Conservation (phyloP, 1,284 basidiomycete genomes). For the Pseudozyma hubeiensis region DNA sequence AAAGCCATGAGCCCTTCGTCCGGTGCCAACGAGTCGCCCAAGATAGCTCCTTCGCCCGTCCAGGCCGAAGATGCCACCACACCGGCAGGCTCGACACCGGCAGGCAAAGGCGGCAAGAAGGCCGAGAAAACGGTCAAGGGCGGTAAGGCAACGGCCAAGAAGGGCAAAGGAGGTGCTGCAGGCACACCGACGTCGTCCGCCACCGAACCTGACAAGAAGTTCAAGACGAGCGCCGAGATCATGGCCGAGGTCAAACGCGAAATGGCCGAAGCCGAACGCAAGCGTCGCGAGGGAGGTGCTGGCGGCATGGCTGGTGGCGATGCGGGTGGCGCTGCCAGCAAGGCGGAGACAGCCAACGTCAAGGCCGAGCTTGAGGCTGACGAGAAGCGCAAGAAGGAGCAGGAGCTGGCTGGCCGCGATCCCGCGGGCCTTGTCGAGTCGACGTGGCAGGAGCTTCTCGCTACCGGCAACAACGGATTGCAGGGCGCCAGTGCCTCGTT, state of each 20-base stretch:
- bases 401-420: slow-evolving; percentile 42
- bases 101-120: slow-evolving; percentile 52
- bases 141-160: slow-evolving; percentile 40
- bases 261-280: slow-evolving; percentile 56
- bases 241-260: slow-evolving; percentile 65
- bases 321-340: slow-evolving; percentile 29
- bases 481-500: slow-evolving; percentile 22
- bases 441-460: slow-evolving; percentile 55
- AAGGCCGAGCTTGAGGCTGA: slow-evolving; percentile 50
- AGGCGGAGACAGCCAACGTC: slow-evolving; percentile 35
- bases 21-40: slow-evolving; percentile 50
- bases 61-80: slow-evolving; percentile 46
- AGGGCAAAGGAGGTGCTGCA: slow-evolving; percentile 40
- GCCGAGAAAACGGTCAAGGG: slow-evolving; percentile 37
- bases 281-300: slow-evolving; percentile 40
- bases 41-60: slow-evolving; percentile 44
- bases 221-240: slow-evolving; percentile 62
- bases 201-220: slow-evolving; percentile 48
- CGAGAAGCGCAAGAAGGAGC: slow-evolving; percentile 42
- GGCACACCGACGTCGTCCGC: slow-evolving; percentile 49
- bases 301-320: slow-evolving; percentile 18
- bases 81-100: slow-evolving; percentile 50
- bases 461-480: slow-evolving; percentile 25
- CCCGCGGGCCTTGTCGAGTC: slow-evolving; percentile 52
- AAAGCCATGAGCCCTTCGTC: slow-evolving; percentile 39